Evolutionary conservation across 2,329 filamentous ascomycete species (phyloP).

Genomic region (Leptographium flavum): DNA sequence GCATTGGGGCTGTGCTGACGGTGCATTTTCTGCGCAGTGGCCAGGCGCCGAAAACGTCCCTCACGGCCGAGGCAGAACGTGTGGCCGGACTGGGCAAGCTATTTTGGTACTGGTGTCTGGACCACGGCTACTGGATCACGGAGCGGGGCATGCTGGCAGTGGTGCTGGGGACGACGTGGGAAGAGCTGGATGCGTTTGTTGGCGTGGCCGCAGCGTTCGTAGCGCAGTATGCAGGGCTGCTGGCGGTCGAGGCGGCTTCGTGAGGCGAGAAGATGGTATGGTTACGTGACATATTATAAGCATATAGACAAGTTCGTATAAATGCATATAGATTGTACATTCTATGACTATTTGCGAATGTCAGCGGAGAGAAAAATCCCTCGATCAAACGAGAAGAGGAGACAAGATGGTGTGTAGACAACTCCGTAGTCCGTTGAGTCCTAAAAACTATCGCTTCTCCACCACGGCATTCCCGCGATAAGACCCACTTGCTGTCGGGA

Average conservation of each 20-base stretch:
- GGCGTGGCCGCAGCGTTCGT: constrained; percentile 12
- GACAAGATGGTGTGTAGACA: no score
- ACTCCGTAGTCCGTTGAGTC: no score
- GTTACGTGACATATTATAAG: no score
- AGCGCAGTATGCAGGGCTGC: background rate
- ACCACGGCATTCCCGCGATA: no score
- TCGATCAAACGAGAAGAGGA: no score
- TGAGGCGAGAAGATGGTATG: no score
- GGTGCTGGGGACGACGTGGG: constrained; percentile 8
- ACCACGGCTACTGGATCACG: constrained; percentile 10
- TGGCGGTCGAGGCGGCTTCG: background rate
- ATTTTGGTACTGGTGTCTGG: constrained; percentile 12
- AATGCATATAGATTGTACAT: no score
- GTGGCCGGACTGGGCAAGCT: constrained; percentile 11
- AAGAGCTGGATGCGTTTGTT: constrained; percentile 31
- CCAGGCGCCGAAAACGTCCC: background rate
- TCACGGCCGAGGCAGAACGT: constrained; percentile 7
- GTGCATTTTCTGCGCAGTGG: constrained; percentile 18
- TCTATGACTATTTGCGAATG: no score
- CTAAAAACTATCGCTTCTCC: no score
- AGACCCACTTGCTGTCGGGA: no score
- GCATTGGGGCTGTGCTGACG: constrained; percentile 22
- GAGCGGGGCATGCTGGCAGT: constrained; percentile 10
- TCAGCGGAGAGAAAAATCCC: no score
- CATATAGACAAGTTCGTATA: no score